A percentile compares a stretch with the other conserved stretches of the same genome.
These are phyloP conservation scores for Botrytis medusae DNA, from an alignment of 2,329 filamentous ascomycete species.

Conservation along the genomic window DNA sequence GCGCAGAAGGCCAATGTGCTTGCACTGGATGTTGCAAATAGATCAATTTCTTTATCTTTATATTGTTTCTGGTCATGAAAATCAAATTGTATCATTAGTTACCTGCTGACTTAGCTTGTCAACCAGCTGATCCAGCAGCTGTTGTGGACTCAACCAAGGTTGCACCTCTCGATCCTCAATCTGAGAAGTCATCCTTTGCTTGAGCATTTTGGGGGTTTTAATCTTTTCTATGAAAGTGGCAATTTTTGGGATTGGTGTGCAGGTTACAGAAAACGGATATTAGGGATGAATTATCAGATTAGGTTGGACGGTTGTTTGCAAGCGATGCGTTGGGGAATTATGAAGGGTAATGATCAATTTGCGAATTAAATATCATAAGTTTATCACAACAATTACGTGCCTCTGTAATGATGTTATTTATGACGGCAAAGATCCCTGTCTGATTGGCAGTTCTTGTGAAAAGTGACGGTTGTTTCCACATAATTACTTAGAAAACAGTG, in stretches of 20 bases:
- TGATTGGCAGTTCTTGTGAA: background rate
- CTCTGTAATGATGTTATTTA: background rate
- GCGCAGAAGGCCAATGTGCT: slow-evolving; percentile 34
- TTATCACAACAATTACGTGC: background rate
- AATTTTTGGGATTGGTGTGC: background rate
- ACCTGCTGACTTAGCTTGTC: slow-evolving; percentile 31
- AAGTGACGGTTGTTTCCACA: background rate
- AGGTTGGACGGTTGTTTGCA: background rate
- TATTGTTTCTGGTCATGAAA: slow-evolving; percentile 21
- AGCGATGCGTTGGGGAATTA: slow-evolving; percentile 8
- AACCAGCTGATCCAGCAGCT: slow-evolving; percentile 29
- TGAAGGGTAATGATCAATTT: slow-evolving; percentile 7
- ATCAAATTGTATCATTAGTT: slow-evolving; percentile 28
- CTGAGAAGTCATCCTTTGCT: slow-evolving; percentile 33
- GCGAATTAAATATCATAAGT: background rate
- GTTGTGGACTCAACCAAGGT: slow-evolving; percentile 35
- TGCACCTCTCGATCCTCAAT: slow-evolving; percentile 34
- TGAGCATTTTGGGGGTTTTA: slow-evolving; percentile 22
- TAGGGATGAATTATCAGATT: slow-evolving; percentile 18
- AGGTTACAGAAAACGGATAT: slow-evolving; percentile 18
- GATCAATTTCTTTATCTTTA: slow-evolving; percentile 13
- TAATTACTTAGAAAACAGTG: background rate
- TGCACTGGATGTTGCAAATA: slow-evolving; percentile 38
- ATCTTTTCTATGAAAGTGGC: background rate
- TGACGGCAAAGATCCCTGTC: background rate